Percentiles rank a stretch among this genome's conserved stretches.
Conservation (phyloP, 331 rosid species). For the Telfairia occidentalis region DNA sequence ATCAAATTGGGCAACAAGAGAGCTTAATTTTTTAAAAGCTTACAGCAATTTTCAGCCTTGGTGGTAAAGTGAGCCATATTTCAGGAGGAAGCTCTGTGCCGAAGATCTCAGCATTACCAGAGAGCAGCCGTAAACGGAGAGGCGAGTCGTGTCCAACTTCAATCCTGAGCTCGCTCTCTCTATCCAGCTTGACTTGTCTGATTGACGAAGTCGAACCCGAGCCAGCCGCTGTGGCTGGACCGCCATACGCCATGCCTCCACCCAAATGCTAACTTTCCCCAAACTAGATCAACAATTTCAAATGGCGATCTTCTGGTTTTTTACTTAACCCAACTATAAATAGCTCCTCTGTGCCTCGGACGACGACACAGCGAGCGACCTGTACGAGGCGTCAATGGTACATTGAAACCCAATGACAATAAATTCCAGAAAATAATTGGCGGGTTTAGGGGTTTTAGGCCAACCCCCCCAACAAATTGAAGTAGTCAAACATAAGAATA, state of each 20-base stretch:
- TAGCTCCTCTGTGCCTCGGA: neutral
- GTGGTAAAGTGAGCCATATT: constrained; percentile 83
- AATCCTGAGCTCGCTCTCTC: constrained; percentile 75
- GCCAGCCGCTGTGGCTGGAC: constrained; percentile 36
- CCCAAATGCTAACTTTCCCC: neutral
- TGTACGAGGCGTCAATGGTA: neutral
- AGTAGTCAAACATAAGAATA: neutral
- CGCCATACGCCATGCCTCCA: constrained; percentile 41
- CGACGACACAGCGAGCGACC: neutral
- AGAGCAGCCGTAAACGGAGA: constrained; percentile 69
- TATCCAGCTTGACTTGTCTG: constrained; percentile 70
- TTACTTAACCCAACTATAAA: neutral
- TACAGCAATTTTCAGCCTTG: constrained; percentile 81
- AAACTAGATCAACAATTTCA: neutral
- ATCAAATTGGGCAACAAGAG: neutral
- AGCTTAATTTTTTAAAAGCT: neutral
- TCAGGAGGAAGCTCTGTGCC: constrained; percentile 91
- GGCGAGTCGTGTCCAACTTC: constrained; percentile 66
- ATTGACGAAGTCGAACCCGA: constrained; percentile 33
- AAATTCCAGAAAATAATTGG: neutral
- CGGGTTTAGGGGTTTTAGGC: neutral
- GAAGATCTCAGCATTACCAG: constrained; percentile 80
- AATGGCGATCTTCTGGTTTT: neutral
- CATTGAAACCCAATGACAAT: neutral
- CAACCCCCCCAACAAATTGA: neutral